Evolutionary conservation across 1,284 basidiomycete genomes (phyloP).

Genomic region (Moesziomyces parantarcticus): DNA sequence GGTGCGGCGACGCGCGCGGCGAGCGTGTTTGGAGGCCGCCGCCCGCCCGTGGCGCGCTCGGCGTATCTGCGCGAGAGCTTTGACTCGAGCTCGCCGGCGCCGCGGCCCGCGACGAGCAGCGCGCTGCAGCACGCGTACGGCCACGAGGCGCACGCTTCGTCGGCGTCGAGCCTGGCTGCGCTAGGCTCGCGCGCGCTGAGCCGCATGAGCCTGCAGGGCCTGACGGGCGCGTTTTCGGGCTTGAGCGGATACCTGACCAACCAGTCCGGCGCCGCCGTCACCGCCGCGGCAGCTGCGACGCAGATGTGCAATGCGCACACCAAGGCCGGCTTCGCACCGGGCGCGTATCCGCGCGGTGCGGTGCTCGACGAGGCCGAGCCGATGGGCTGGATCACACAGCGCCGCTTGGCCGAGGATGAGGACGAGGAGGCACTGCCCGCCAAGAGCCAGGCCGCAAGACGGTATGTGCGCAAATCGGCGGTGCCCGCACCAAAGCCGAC

Average conservation of each 20-base stretch:
- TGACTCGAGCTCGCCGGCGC: constrained; percentile 13
- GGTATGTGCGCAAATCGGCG: constrained; percentile 23
- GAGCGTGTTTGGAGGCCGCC: constrained; percentile 24
- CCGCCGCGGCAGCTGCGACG: constrained; percentile 32
- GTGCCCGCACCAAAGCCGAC: constrained; percentile 22
- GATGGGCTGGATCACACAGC: constrained; percentile 7
- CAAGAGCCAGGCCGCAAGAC: neutral
- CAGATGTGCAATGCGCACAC: constrained; percentile 44
- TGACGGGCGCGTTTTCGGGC: constrained; percentile 54
- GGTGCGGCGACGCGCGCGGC: constrained; percentile 9
- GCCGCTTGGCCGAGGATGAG: neutral
- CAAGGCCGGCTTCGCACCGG: neutral
- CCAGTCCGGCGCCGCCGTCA: constrained; percentile 35
- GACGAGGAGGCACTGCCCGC: neutral
- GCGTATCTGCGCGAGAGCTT: constrained; percentile 52
- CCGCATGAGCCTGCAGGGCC: constrained; percentile 48
- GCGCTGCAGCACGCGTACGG: constrained; percentile 10
- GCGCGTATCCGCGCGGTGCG: neutral
- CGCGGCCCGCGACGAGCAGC: neutral
- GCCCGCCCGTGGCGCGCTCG: constrained; percentile 54
- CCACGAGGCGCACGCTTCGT: constrained; percentile 19
- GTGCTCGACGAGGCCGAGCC: neutral
- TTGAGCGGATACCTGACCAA: constrained; percentile 53
- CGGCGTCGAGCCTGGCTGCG: constrained; percentile 28
- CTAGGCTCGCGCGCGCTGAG: constrained; percentile 43